These are phyloP conservation scores for Clonostachys sp. DNA, from an alignment of 2,329 filamentous ascomycete genomes.

Conservation along the genomic window DNA sequence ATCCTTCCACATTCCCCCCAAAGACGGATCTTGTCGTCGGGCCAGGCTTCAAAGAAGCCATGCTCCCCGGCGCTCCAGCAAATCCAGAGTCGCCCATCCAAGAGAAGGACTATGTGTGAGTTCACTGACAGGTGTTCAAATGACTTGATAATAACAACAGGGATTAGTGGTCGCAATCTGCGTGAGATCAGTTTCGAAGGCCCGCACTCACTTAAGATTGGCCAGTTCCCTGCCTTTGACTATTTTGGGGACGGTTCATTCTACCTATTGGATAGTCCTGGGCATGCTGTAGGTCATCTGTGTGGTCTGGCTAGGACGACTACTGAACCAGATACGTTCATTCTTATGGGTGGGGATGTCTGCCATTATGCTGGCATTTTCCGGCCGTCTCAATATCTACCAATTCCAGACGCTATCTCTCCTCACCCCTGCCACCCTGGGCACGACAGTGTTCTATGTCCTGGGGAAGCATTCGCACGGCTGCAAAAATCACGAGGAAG, in stretches of 20 bases:
- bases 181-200: slow-evolving; percentile 17
- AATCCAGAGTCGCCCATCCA: slow-evolving; percentile 10
- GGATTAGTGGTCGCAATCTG: slow-evolving; percentile 26
- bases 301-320: slow-evolving; percentile 33
- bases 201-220: slow-evolving; percentile 18
- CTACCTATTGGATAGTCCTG: slow-evolving; percentile 33
- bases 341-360: slow-evolving; percentile 35
- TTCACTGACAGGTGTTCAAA: no score
- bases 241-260: slow-evolving; percentile 35
- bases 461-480: not conserved
- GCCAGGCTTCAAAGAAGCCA: slow-evolving; percentile 39
- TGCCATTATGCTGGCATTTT: slow-evolving; percentile 33
- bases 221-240: slow-evolving; percentile 29
- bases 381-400: slow-evolving; percentile 23
- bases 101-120: no score
- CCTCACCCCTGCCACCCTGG: not conserved
- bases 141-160: slow-evolving; percentile 1
- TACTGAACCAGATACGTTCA: slow-evolving; percentile 21
- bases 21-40: slow-evolving; percentile 45
- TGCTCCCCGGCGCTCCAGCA: slow-evolving; percentile 40
- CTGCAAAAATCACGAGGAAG: not conserved
- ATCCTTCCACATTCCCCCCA: slow-evolving; percentile 38
- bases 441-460: not conserved
- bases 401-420: slow-evolving; percentile 20
- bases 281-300: slow-evolving; percentile 33